Evolutionary conservation across 805 yeast genomes (phyloP).

Genomic region (Myxozyma geophila): DNA sequence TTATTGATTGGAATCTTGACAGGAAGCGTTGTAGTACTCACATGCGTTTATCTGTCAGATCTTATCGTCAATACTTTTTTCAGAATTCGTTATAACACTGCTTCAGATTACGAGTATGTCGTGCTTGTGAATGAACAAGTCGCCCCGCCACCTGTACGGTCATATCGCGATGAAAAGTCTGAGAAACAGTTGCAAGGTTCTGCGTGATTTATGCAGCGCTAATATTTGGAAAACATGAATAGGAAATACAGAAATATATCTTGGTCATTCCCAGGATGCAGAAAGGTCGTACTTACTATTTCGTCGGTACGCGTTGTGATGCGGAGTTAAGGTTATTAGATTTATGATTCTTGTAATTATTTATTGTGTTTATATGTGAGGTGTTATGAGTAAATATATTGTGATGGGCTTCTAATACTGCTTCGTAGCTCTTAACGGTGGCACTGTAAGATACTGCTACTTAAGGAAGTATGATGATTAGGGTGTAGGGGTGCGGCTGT

Average conservation of each 20-base stretch:
- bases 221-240: no score
- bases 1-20: slow-evolving; percentile 29
- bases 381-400: not conserved
- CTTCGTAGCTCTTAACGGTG: no score
- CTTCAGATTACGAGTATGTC: slow-evolving; percentile 1
- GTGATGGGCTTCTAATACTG: no score
- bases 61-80: slow-evolving; percentile 2
- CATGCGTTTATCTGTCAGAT: slow-evolving; percentile 27
- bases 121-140: slow-evolving; percentile 31
- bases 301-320: not conserved
- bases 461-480: no score
- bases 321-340: not conserved
- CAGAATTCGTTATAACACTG: not conserved
- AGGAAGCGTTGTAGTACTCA: slow-evolving; percentile 29
- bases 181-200: no score
- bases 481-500: no score
- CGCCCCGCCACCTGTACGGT: not conserved
- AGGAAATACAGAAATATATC: no score
- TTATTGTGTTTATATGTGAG: not conserved
- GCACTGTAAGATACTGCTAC: no score
- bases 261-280: no score
- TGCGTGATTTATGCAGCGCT: no score
- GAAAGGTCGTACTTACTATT: no score
- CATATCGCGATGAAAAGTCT: not conserved
- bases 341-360: not conserved